Evolutionary conservation across 2,329 filamentous ascomycete species (phyloP), one percentile per base, ranked within the genome.

Genomic region (Sporothrix curviconia): DNA sequence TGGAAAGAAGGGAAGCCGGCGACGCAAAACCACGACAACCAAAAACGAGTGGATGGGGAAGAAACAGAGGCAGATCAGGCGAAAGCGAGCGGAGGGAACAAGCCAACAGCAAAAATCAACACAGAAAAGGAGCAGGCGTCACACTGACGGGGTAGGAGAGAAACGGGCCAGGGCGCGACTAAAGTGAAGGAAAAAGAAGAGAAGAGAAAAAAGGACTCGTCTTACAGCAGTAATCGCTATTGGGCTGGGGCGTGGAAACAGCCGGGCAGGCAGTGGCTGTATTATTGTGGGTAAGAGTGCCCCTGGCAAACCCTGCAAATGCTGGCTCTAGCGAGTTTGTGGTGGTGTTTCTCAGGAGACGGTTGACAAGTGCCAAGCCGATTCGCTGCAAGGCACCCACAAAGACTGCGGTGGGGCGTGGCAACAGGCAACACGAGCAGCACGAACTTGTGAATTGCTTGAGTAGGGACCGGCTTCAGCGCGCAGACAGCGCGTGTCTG

Each of bases 281-380:
- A 25, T 28, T 44, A 42, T 46, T 51, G 34, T 50, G 40, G 22
- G 49, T 25, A 32, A 25, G n/a, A n/a, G 28, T 30, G 42, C 42
- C 42, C 52, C 28, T 49, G 43, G 56, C 40, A 32, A 44, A 43
- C 43, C 54, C 36, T 42, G 42, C 42, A 28, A 6, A n/a, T 15
- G 40, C 42, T 25, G 24, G 30, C 42, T 7, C 17, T 14, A 5
- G 25, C 40, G 30, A n/a, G 12, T n/a, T n/a, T 11, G 36, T n/a
- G 46, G n/a, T n/a, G 15, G 34, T 59, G 58, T 49, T 56, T 57
- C 58, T 57, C 24, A 49, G 53, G 53, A 30, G 53, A 59, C 54
- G 32, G 24, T 7, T 19, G 43, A 43, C 39, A 15, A 36, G 56
- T 24, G 56, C 56, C 56, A 58, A 58, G 56, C 43, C 44, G 57